Percentiles rank a stretch among this genome's conserved stretches.
phyloP scores from a whole-genome alignment of 441 rosid genomes.

The Flueggea neowawraea region DNA sequence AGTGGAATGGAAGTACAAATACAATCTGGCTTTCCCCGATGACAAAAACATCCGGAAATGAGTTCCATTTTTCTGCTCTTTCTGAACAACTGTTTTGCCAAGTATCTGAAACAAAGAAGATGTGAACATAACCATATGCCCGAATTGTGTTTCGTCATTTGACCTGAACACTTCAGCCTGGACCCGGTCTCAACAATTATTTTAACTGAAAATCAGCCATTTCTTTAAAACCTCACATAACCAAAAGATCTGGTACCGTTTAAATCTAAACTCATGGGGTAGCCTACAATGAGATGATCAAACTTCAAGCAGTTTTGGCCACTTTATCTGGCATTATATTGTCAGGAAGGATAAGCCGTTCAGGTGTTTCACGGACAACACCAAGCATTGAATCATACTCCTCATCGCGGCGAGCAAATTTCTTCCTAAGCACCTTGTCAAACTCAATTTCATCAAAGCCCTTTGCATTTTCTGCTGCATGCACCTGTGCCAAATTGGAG shows the following conservation, averaged over 20 bases:
- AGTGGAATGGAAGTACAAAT: background rate
- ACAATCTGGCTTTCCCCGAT: background rate
- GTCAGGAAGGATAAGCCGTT: conserved; percentile 65
- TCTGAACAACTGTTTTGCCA: background rate
- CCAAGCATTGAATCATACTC: conserved; percentile 83
- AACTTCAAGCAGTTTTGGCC: conserved; percentile 35
- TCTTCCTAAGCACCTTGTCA: conserved; percentile 78
- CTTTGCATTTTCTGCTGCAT: conserved; percentile 76
- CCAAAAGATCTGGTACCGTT: conserved; percentile 6
- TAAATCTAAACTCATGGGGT: conserved; percentile 22
- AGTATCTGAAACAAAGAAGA: conserved; percentile 12
- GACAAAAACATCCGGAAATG: conserved; percentile 11
- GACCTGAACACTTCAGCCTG: conserved; percentile 7
- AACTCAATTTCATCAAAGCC: conserved; percentile 69
- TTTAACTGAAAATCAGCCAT: conserved; percentile 24
- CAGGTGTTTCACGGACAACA: conserved; percentile 68
- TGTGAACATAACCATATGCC: conserved; percentile 5
- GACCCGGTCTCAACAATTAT: conserved; percentile 20
- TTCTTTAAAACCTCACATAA: conserved; percentile 16
- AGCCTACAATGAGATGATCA: conserved; percentile 3
- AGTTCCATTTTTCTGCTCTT: background rate
- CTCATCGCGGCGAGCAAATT: conserved; percentile 58
- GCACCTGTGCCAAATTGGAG: conserved; percentile 69
- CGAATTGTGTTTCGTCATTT: conserved; percentile 10
- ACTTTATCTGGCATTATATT: conserved; percentile 44